Percentiles rank a stretch among this genome's conserved stretches.
Evolutionary conservation across 2,329 filamentous ascomycete genomes (phyloP).

Genomic region (Pseudofabraea citricarpa): DNA sequence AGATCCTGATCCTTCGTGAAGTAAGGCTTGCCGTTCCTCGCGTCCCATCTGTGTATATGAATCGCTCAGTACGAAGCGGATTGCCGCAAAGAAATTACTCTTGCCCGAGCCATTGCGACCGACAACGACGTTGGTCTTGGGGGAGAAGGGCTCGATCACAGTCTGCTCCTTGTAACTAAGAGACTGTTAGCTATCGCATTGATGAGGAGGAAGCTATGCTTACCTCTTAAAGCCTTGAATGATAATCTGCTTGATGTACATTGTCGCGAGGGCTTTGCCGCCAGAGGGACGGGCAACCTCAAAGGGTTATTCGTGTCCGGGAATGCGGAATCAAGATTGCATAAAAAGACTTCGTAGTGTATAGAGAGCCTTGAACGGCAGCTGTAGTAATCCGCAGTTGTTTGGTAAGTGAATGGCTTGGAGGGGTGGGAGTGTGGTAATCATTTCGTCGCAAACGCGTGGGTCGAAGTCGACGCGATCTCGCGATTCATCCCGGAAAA

Average conservation of each 20-base stretch:
- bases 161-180: slow-evolving; percentile 97
- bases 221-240: slow-evolving; percentile 99
- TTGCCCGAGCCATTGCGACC: slow-evolving; percentile 99
- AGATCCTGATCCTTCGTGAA: slow-evolving; percentile 97
- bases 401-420: no score
- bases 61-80: slow-evolving; percentile 97
- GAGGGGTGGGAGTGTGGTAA: no score
- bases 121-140: slow-evolving; percentile 97
- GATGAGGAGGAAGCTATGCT: slow-evolving; percentile 1
- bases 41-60: slow-evolving; percentile 93
- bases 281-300: slow-evolving; percentile 14
- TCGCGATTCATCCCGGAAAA: no score
- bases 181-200: slow-evolving; percentile 10
- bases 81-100: slow-evolving; percentile 99
- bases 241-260: slow-evolving; percentile 99
- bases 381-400: no score
- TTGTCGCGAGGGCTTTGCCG: slow-evolving; percentile 36
- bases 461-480: no score
- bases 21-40: slow-evolving; percentile 88
- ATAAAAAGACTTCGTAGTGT: no score
- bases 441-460: no score
- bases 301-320: no score
- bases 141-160: slow-evolving; percentile 95
- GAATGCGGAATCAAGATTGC: no score
- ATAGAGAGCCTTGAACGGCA: no score